These are phyloP conservation scores for Casuarina equisetifolia DNA, from an alignment of 306 rosid species.

Conservation along the genomic window DNA sequence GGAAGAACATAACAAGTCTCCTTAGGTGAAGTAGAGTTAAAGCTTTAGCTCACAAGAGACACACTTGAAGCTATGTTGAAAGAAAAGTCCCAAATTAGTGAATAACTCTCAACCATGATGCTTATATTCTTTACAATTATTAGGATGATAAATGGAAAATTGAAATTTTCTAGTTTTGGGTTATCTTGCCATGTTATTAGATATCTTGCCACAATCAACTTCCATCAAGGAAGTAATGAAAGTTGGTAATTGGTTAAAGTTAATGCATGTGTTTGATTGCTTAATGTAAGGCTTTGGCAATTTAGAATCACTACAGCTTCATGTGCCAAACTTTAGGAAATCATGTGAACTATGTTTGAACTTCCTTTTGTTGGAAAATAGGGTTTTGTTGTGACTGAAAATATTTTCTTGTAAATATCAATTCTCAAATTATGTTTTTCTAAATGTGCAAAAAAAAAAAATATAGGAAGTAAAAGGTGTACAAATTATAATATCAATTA, in stretches of 20 bases:
- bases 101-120: conserved; percentile 54
- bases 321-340: background rate
- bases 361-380: no score
- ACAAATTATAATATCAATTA: no score
- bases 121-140: conserved; percentile 22
- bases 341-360: background rate
- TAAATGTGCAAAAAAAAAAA: no score
- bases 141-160: conserved; percentile 12
- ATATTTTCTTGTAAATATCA: no score
- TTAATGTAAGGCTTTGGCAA: background rate
- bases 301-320: background rate
- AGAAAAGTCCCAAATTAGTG: conserved; percentile 61
- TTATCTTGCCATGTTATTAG: background rate
- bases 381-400: background rate
- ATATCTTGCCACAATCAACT: no score
- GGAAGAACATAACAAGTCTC: conserved; percentile 55
- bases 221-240: no score
- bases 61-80: conserved; percentile 69
- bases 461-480: no score
- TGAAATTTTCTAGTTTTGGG: conserved; percentile 3
- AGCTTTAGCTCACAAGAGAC: conserved; percentile 62
- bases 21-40: conserved; percentile 56
- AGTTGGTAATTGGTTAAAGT: no score
- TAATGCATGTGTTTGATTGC: background rate
- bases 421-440: no score